These are phyloP conservation scores for Hygrocybe coccinea DNA, from an alignment of 768 basidiomycete species.

Conservation along the genomic window DNA sequence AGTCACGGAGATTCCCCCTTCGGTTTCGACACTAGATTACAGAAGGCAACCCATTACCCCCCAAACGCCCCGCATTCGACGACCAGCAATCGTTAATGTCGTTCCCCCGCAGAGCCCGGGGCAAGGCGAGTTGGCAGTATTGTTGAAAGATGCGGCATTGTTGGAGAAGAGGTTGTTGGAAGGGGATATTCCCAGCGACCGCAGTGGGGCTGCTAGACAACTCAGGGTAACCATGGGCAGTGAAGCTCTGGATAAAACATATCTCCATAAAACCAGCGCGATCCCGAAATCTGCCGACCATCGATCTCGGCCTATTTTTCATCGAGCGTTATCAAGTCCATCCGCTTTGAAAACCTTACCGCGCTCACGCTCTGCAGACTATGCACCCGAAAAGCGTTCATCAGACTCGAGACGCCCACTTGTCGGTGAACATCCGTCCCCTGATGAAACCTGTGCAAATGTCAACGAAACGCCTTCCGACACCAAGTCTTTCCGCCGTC, in stretches of 20 bases:
- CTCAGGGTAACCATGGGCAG: neutral
- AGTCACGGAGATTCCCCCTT: constrained; percentile 37
- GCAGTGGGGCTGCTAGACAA: neutral
- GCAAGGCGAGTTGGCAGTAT: constrained; percentile 46
- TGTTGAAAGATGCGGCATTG: constrained; percentile 55
- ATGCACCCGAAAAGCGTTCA: constrained; percentile 2
- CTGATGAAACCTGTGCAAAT: neutral
- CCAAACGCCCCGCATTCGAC: constrained; percentile 26
- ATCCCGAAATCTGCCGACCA: neutral
- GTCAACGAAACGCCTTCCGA: constrained; percentile 19
- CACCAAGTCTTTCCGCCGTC: constrained; percentile 46
- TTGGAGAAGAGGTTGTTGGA: constrained; percentile 50
- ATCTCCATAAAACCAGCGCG: neutral
- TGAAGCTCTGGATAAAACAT: neutral
- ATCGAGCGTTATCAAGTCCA: constrained; percentile 1
- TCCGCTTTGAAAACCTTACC: constrained; percentile 3
- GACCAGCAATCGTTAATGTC: constrained; percentile 21
- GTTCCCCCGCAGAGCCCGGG: constrained; percentile 42
- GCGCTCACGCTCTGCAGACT: constrained; percentile 1
- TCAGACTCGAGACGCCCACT: neutral
- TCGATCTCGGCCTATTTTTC: neutral
- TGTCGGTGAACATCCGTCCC: neutral
- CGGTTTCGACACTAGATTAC: constrained; percentile 16
- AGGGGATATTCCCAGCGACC: constrained; percentile 43
- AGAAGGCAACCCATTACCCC: constrained; percentile 26